phyloP scores from a whole-genome alignment of 306 rosid genomes.

The Crataegus laevigata region DNA sequence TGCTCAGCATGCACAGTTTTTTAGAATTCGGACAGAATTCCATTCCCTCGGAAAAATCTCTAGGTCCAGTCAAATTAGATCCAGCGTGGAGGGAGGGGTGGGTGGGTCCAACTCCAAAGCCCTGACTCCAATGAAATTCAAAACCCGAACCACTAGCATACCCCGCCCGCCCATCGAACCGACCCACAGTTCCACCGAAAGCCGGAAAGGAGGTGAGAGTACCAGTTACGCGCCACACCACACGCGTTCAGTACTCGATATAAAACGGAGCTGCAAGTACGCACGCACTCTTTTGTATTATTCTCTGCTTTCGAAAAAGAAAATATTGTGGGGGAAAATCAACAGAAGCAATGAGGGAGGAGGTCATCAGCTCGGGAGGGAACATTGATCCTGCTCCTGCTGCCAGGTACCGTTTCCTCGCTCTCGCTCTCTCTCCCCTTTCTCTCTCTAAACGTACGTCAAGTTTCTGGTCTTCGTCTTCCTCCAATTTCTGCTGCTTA shows the following conservation, averaged over 20 bases:
- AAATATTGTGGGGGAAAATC: background rate
- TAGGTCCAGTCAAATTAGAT: no score
- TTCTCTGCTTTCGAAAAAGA: background rate
- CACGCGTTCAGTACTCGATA: background rate
- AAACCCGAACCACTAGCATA: background rate
- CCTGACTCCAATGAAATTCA: background rate
- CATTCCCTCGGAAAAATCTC: no score
- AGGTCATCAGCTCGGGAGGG: conserved; percentile 94
- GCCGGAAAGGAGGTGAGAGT: background rate
- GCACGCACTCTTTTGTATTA: background rate
- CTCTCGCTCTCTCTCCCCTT: background rate
- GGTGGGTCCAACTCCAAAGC: background rate
- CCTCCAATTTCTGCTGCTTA: background rate
- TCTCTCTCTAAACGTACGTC: background rate
- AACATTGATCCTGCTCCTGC: conserved; percentile 82
- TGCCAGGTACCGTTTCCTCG: conserved; percentile 47
- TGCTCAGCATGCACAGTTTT: no score
- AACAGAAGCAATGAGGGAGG: conserved; percentile 59
- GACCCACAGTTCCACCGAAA: background rate
- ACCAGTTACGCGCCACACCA: conserved; percentile 9
- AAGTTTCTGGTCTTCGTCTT: background rate
- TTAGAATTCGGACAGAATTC: no score
- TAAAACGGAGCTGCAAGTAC: background rate
- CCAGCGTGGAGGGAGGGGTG: background rate
- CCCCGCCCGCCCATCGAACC: background rate